phyloP scores from a whole-genome alignment of 2,329 filamentous ascomycete genomes.

The Aspergillus hortae region DNA sequence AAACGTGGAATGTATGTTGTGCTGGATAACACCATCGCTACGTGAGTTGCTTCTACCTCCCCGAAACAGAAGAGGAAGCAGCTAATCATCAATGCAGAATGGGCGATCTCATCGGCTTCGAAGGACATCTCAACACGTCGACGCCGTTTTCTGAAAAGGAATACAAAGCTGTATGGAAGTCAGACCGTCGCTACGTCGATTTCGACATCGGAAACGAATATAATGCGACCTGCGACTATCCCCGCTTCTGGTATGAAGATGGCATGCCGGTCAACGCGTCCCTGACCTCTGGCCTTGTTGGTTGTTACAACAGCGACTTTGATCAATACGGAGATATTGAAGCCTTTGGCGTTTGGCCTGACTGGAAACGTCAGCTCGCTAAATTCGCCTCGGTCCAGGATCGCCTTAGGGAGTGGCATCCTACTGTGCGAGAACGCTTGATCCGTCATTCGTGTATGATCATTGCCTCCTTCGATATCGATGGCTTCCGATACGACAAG shows the following conservation, averaged over 20 bases:
- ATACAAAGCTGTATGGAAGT: slow-evolving; percentile 58
- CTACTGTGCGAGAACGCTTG: slow-evolving; percentile 55
- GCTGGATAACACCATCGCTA: slow-evolving; percentile 63
- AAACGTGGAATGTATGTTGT: slow-evolving; percentile 62
- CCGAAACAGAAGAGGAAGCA: neutral
- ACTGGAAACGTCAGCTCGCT: slow-evolving; percentile 62
- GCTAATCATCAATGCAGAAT: slow-evolving; percentile 25
- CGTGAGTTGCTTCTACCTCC: slow-evolving; percentile 37
- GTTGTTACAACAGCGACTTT: slow-evolving; percentile 62
- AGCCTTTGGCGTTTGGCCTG: slow-evolving; percentile 60
- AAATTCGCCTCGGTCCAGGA: slow-evolving; percentile 68
- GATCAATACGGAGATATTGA: slow-evolving; percentile 63
- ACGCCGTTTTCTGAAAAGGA: slow-evolving; percentile 56
- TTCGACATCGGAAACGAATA: slow-evolving; percentile 55
- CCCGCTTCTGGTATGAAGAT: slow-evolving; percentile 60
- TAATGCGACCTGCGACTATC: slow-evolving; percentile 55
- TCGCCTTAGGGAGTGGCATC: slow-evolving; percentile 61
- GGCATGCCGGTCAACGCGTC: slow-evolving; percentile 50
- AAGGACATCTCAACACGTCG: slow-evolving; percentile 57
- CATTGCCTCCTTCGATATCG: slow-evolving; percentile 61
- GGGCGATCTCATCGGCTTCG: slow-evolving; percentile 61
- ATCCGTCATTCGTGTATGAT: slow-evolving; percentile 62
- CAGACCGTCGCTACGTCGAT: slow-evolving; percentile 54
- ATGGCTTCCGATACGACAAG: slow-evolving; percentile 66
- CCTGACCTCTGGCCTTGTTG: slow-evolving; percentile 46